A percentile compares a stretch with the other conserved stretches of the same genome.
These are phyloP conservation scores for Fonsecaea erecta DNA, from an alignment of 2,329 filamentous ascomycete species.

Conservation along the genomic window DNA sequence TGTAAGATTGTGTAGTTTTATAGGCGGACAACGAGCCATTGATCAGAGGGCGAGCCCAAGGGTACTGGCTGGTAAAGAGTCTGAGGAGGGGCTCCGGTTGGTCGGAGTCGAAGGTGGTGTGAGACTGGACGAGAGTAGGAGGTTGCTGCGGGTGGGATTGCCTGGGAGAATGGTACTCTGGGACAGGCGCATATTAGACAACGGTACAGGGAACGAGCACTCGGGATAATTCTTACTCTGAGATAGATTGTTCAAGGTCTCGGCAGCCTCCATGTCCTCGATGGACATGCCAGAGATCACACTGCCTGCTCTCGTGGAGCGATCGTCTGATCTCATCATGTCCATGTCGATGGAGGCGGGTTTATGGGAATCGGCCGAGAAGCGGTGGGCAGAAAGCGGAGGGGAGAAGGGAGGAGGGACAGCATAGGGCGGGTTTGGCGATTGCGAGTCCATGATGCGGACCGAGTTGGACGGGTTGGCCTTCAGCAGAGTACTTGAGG, in stretches of 20 bases:
- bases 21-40: conserved; percentile 85
- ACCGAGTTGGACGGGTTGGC: neutral
- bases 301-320: conserved; percentile 51
- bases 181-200: conserved; percentile 22
- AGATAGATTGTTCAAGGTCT: conserved; percentile 74
- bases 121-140: conserved; percentile 48
- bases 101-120: conserved; percentile 47
- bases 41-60: conserved; percentile 81
- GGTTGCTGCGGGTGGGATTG: conserved; percentile 62
- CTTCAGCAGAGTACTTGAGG: neutral
- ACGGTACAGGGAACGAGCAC: neutral
- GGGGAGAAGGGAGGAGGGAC: conserved; percentile 36
- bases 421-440: conserved; percentile 29
- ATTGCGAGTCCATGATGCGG: conserved; percentile 31
- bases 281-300: conserved; percentile 49
- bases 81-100: conserved; percentile 81
- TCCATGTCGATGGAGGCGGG: conserved; percentile 46
- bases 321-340: conserved; percentile 42
- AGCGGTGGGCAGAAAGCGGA: conserved; percentile 30
- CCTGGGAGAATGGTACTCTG: conserved; percentile 36
- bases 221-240: conserved; percentile 59
- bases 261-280: conserved; percentile 65
- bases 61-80: conserved; percentile 85
- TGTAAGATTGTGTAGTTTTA: conserved; percentile 85
- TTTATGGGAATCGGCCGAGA: conserved; percentile 29